These are phyloP conservation scores for Aspergillus fumigatiaffinis DNA, from an alignment of 2,329 filamentous ascomycete genomes.

Conservation along the genomic window DNA sequence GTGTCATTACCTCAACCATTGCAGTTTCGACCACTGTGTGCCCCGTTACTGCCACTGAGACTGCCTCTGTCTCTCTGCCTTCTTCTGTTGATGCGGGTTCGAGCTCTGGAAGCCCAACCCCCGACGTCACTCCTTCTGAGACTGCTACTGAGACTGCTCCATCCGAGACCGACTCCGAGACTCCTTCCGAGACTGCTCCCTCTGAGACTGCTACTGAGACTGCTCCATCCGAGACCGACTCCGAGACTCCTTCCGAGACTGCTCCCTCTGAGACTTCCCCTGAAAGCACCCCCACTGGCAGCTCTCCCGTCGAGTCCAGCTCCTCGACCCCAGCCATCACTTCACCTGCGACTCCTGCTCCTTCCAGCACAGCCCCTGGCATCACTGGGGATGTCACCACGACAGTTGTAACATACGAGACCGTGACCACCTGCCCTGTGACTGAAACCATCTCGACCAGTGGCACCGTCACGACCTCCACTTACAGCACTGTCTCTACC, in stretches of 20 bases:
- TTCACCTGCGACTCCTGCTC: conserved; percentile 10
- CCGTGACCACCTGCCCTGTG: conserved; percentile 30
- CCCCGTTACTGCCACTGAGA: conserved; percentile 40
- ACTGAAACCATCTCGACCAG: conserved; percentile 37
- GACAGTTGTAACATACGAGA: conserved; percentile 26
- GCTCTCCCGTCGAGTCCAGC: conserved; percentile 13
- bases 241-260: background rate
- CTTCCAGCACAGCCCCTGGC: conserved; percentile 6
- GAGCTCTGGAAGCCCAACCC: background rate
- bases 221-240: background rate
- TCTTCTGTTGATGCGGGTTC: background rate
- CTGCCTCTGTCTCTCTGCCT: conserved; percentile 3
- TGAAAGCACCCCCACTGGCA: conserved; percentile 9
- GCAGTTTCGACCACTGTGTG: conserved; percentile 59
- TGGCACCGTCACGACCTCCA: conserved; percentile 48
- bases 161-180: background rate
- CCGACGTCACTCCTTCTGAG: conserved; percentile 1
- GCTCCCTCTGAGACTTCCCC: background rate
- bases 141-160: background rate
- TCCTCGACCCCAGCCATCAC: conserved; percentile 8
- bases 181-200: background rate
- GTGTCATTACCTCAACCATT: conserved; percentile 52
- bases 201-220: background rate
- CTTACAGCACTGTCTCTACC: conserved; percentile 57
- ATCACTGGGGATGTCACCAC: conserved; percentile 14